Evolutionary conservation across 116 monocot genomes (phyloP), one percentile per base, ranked within the genome.

Genomic region (Papilionanthe hybrid): DNA sequence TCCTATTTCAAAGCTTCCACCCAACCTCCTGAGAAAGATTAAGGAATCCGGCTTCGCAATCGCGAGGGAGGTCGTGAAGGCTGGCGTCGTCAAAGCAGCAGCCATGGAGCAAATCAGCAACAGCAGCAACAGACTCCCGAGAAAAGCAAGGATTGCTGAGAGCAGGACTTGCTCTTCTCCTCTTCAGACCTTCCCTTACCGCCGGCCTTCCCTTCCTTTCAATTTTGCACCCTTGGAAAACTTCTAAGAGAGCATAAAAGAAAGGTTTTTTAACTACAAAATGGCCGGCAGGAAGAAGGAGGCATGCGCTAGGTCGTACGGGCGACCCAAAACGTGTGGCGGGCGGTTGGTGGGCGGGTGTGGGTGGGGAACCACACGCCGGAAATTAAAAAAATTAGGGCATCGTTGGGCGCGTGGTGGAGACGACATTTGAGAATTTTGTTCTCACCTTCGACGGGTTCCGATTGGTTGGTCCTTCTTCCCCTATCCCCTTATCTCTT

Each of bases 31-130:
- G 29, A 29, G 55, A 17, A 79, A 29, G 55, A 79, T 49, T 10
- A 37, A 71, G 23, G 25, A 48, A 28, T 47, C 69, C 12, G 44
- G 42, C 44, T 19, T 32, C 50, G 72, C 50, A 9, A 7, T 29
- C 7, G 55, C 28, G 8, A 72, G 15, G 32, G 72, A 53, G 8
- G 72, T 55, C 11, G 79, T 28, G 49, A 53, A 72, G 5, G 28
- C 72, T 9, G 23, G 41, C 55, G 37, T 55, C 32, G 72, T 55
- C 49, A 72, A 50, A 8, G 69, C 68, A 8, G 69, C 68, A 18
- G 79, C 47, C 75, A 75, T 75, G 49, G 49, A 44, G 9, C 41
- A 37, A 50, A 48, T 47, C 68, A 29, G 75, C 48, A 50, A 49
- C 47, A 5, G 49, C 48, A 19, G 49, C 47, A 27, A 42, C 41